These are phyloP conservation scores for Xylaria multiplex DNA, from an alignment of 2,329 filamentous ascomycete genomes.

Conservation along the genomic window DNA sequence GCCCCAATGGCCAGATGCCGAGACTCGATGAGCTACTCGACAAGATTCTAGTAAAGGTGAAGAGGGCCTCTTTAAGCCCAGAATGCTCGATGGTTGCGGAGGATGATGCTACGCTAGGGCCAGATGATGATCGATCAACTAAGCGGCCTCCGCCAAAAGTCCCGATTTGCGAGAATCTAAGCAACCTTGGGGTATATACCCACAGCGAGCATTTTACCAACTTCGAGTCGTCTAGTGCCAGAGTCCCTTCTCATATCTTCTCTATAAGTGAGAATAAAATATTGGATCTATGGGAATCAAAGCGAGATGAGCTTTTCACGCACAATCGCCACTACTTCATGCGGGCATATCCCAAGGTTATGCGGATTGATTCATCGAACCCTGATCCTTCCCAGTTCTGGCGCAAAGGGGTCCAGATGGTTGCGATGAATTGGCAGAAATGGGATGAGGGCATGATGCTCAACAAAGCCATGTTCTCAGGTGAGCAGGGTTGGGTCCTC, in stretches of 20 bases:
- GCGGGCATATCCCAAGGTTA: constrained; percentile 86
- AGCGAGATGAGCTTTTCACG: constrained; percentile 78
- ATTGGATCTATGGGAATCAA: constrained; percentile 64
- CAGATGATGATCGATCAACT: constrained; percentile 56
- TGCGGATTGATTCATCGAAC: constrained; percentile 87
- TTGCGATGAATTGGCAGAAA: constrained; percentile 96
- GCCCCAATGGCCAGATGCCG: constrained; percentile 68
- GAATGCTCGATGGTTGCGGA: constrained; percentile 52
- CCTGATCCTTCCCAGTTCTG: constrained; percentile 92
- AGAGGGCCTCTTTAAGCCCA: constrained; percentile 58
- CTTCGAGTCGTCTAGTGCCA: constrained; percentile 72
- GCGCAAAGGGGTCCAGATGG: constrained; percentile 97
- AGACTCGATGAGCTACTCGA: constrained; percentile 75
- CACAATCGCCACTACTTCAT: constrained; percentile 92
- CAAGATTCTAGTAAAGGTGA: constrained; percentile 88
- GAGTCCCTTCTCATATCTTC: constrained; percentile 76
- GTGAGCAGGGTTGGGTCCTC: constrained; percentile 82
- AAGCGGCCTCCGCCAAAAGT: constrained; percentile 57
- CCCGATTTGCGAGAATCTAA: constrained; percentile 75
- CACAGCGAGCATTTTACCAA: constrained; percentile 82
- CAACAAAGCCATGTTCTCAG: constrained; percentile 97
- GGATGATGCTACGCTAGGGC: constrained; percentile 50
- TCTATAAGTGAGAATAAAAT: constrained; percentile 89
- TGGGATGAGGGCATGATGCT: constrained; percentile 95
- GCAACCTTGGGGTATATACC: constrained; percentile 84